These are phyloP conservation scores for Balakata baccata DNA, from an alignment of 345 rosid species.

Conservation along the genomic window DNA sequence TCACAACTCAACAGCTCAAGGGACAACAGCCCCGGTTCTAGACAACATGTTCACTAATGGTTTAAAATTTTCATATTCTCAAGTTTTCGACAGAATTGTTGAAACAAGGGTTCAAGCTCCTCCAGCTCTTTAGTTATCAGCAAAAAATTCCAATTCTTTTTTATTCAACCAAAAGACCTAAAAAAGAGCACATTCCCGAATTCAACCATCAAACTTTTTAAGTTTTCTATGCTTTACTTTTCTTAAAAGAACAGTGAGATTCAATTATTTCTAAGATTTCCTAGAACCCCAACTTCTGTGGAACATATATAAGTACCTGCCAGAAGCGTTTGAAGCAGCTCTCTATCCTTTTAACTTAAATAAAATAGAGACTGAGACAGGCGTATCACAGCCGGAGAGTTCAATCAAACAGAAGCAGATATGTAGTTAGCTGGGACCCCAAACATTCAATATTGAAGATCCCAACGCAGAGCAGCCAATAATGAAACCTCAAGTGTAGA, in stretches of 20 bases:
- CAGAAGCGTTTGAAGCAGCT: conserved; percentile 62
- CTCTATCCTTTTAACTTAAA: conserved; percentile 46
- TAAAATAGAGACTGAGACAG: conserved; percentile 46
- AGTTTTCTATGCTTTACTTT: neutral
- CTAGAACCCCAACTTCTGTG: conserved; percentile 40
- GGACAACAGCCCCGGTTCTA: neutral
- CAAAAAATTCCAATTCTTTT: neutral
- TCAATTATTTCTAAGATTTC: conserved; percentile 14
- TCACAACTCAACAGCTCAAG: neutral
- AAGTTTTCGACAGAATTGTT: neutral
- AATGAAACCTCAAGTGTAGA: conserved; percentile 63
- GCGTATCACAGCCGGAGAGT: conserved; percentile 48
- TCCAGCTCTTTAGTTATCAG: neutral
- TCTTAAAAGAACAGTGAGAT: conserved; percentile 11
- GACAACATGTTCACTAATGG: neutral
- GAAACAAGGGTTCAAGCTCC: neutral
- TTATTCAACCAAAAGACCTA: neutral
- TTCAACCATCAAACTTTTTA: neutral
- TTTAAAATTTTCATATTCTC: neutral
- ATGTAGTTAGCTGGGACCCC: conserved; percentile 57
- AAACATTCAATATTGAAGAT: conserved; percentile 60
- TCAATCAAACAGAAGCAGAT: conserved; percentile 55
- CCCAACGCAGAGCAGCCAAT: conserved; percentile 60
- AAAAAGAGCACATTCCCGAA: neutral
- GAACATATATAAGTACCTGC: conserved; percentile 56